Evolutionary conservation across 768 basidiomycete genomes (phyloP).

Genomic region (Hemileccinum rubropunctum): DNA sequence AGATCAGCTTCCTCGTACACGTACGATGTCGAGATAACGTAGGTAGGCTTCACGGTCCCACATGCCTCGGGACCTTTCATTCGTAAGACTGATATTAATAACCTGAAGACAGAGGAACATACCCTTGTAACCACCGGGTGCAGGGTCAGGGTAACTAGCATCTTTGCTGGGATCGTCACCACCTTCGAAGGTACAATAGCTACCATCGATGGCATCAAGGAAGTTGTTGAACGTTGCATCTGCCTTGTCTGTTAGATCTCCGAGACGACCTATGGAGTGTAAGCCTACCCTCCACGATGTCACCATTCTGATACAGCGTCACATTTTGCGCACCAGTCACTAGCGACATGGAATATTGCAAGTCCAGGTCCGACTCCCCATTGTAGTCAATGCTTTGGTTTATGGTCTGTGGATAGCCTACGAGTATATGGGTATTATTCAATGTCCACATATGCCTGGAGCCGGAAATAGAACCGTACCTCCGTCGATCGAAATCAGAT

Average conservation of each 20-base stretch:
- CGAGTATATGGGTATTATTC: background rate
- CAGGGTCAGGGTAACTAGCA: conserved; percentile 22
- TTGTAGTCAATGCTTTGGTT: conserved; percentile 18
- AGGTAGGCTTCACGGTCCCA: conserved; percentile 32
- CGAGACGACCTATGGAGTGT: too few relatives aligned
- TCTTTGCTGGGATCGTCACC: conserved; percentile 30
- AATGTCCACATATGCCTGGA: background rate
- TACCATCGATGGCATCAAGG: conserved; percentile 37
- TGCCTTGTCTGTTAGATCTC: background rate
- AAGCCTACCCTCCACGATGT: conserved; percentile 19
- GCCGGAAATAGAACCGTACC: conserved; percentile 17
- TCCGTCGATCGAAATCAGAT: conserved; percentile 33
- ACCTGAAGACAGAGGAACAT: background rate
- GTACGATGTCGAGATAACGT: conserved; percentile 41
- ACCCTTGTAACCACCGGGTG: conserved; percentile 19
- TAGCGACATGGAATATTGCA: conserved; percentile 29
- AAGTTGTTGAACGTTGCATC: conserved; percentile 36
- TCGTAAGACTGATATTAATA: background rate
- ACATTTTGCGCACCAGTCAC: conserved; percentile 25
- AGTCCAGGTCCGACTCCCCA: conserved; percentile 31
- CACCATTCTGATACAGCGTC: conserved; percentile 34
- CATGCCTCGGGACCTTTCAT: conserved; percentile 19
- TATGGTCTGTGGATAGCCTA: conserved; percentile 27
- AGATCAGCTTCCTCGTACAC: conserved; percentile 33
- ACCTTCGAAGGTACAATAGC: conserved; percentile 37